These are phyloP conservation scores for Arabidopsis arenosa DNA, from an alignment of 345 rosid genomes.

Conservation along the genomic window DNA sequence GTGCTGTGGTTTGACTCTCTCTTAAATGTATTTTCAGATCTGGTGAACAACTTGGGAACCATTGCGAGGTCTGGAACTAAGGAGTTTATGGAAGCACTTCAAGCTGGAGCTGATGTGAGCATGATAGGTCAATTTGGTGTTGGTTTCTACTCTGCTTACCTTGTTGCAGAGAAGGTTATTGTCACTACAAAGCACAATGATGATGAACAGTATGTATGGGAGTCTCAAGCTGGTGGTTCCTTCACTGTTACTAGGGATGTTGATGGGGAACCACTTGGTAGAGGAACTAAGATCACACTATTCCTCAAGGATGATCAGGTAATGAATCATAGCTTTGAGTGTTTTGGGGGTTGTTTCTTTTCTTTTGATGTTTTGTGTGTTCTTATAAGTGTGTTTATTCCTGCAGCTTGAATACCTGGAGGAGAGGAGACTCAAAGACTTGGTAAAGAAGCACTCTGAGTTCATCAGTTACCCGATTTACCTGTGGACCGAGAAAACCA, in stretches of 20 bases:
- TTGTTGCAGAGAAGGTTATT: slow-evolving; percentile 81
- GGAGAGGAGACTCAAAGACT: slow-evolving; percentile 90
- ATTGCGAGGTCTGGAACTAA: slow-evolving; percentile 94
- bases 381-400: neutral
- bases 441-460: slow-evolving; percentile 93
- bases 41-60: slow-evolving; percentile 91
- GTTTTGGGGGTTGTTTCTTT: neutral
- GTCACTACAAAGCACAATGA: slow-evolving; percentile 86
- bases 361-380: neutral
- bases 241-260: slow-evolving; percentile 83
- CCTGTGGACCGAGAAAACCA: slow-evolving; percentile 89
- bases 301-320: slow-evolving; percentile 88
- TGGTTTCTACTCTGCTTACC: slow-evolving; percentile 94
- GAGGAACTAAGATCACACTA: slow-evolving; percentile 89
- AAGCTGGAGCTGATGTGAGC: slow-evolving; percentile 94
- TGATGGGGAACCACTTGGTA: slow-evolving; percentile 76
- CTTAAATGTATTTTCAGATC: slow-evolving; percentile 35
- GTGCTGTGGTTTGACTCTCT: neutral
- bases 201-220: slow-evolving; percentile 87
- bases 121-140: slow-evolving; percentile 97
- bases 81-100: slow-evolving; percentile 92
- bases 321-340: neutral
- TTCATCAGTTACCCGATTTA: slow-evolving; percentile 89
- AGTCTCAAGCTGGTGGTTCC: slow-evolving; percentile 96
- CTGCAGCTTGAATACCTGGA: slow-evolving; percentile 79